Evolutionary conservation across 805 yeast genomes (phyloP), one percentile per base, ranked within the genome.

Genomic region (Sugiyamaella smithiae): DNA sequence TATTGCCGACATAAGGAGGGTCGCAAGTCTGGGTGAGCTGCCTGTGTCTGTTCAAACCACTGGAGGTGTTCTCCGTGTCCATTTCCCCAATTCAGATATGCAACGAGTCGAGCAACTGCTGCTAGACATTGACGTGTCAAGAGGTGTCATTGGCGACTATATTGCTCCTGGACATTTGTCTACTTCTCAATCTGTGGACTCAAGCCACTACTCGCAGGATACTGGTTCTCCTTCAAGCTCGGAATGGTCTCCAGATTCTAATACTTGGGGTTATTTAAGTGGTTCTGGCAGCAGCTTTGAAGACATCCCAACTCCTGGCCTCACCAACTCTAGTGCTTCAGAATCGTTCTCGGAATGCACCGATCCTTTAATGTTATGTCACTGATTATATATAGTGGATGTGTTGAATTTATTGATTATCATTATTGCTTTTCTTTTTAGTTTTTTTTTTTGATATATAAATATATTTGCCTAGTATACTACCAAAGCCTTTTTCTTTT

Each of bases 61-160:
- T 32, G 62, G 67, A 9, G 67, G 71, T 25, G 60, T 67, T 25
- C 57, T 81, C 45, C 68, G 83, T 55, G 78, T 83, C 11, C 83
- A 78, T 61, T 86, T 88, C 67, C 88, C 91, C 28, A 85, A 84
- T 61, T 74, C 84, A 51, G 88, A 84, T 51, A 66, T 73, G 5
- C 68, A 63, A 4, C 80, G 80, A 55, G 77, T 85, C 57, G 84
- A 82, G 57, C 52, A 54, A 17, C 65, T 85, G 51, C 65, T 85
- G 51, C 61, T 71, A 33, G 93, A 85, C 38, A 71, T 78, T 51
- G 84, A 78, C 20, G 77, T 85, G 5, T 62, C 75, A 1, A 71
- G 76, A 8, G 90, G 89, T 1, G 65, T 73, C 20, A 80, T 84
- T 16, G 50, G 55, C 9, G 65, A 61, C 14, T 33, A 38, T 20